Percentiles rank a stretch among this genome's conserved stretches.
phyloP scores from a whole-genome alignment of 768 basidiomycete species.

The Tephrocybe sp. region DNA sequence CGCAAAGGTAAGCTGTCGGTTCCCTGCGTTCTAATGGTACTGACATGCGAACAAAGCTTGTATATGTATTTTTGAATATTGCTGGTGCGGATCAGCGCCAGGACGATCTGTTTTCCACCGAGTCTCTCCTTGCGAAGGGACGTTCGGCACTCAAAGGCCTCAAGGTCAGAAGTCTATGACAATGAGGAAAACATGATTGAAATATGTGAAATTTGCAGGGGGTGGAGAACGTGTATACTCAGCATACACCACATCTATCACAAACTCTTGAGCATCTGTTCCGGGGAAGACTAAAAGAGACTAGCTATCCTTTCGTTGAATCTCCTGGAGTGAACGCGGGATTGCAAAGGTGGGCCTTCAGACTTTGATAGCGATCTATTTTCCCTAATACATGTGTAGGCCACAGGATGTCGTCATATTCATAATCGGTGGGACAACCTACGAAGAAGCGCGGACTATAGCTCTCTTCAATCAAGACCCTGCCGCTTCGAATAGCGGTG shows the following conservation, averaged over 20 bases:
- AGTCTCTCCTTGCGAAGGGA: slow-evolving; percentile 91
- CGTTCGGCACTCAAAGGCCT: slow-evolving; percentile 94
- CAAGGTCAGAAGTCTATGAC: slow-evolving; percentile 51
- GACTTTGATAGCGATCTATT: no score
- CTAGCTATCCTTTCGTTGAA: slow-evolving; percentile 87
- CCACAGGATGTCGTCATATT: slow-evolving; percentile 97
- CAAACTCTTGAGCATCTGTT: slow-evolving; percentile 90
- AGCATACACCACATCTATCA: slow-evolving; percentile 90
- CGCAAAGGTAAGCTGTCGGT: slow-evolving; percentile 51
- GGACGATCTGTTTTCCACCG: slow-evolving; percentile 95
- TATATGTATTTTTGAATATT: slow-evolving; percentile 89
- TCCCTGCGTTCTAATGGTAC: background rate
- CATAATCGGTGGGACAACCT: slow-evolving; percentile 95
- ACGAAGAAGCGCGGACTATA: slow-evolving; percentile 89
- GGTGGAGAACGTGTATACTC: slow-evolving; percentile 98
- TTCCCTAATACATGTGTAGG: slow-evolving; percentile 37
- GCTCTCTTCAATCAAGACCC: slow-evolving; percentile 86
- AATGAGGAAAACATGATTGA: background rate
- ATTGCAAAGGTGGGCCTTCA: slow-evolving; percentile 59
- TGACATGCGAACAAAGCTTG: slow-evolving; percentile 56
- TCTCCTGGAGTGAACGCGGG: slow-evolving; percentile 62
- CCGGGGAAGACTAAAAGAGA: slow-evolving; percentile 83
- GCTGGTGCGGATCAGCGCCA: slow-evolving; percentile 96
- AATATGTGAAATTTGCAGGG: slow-evolving; percentile 56
- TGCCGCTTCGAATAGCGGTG: slow-evolving; percentile 44